Base-by-base conservation (phyloP, 257 asterid genomes). In the Solanum chiquidenum region DNA sequence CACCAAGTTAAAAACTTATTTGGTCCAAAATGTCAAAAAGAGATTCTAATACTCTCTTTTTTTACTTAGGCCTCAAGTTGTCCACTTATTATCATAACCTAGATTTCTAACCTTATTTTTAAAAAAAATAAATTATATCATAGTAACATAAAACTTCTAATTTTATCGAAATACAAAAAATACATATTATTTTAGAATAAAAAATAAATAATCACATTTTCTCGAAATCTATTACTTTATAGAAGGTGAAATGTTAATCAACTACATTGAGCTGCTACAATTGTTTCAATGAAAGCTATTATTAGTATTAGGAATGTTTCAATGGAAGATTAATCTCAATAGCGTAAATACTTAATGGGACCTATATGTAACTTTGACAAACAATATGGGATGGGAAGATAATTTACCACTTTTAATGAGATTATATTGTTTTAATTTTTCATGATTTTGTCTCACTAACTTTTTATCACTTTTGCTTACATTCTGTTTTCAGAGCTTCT, bases 401-500 rank as follows among this genome's bases (percentile, higher is more conserved):
- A 76, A 76, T 38, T 76, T 76, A 38, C 83, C 34, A 76, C 5
- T 76, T 3, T 35, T 74, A 58, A 58, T 58, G 11, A 11, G 20
- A 25, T 58, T 58, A 8, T 58, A 58, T 46, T 27, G 7, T 29
- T 42, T 25, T 46, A 25, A 29, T 42, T 33, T 58, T 25, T 71
- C 87, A 85, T 87, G 83, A 85, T 83, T 74, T 73, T 77, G 62
- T 40, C 27, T 52, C 38, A 18, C 55, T 84, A 66, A 85, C 76
- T 60, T 76, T 58, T 76, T 68, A 69, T 69, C 49, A 12, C 87
- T 89, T 91, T 88, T 88, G 94, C 60, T 89, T 92, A 89, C 91
- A 89, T 93, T 93, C 95, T 90, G 42, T 73, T 88, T 86, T 84
- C 90, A 86, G 80, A 87, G 90, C 90, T 90, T 92, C 95, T 82